A percentile compares a stretch with the other conserved stretches of the same genome.
Conservation (phyloP, 257 asterid species). For the Mentha longifolia region DNA sequence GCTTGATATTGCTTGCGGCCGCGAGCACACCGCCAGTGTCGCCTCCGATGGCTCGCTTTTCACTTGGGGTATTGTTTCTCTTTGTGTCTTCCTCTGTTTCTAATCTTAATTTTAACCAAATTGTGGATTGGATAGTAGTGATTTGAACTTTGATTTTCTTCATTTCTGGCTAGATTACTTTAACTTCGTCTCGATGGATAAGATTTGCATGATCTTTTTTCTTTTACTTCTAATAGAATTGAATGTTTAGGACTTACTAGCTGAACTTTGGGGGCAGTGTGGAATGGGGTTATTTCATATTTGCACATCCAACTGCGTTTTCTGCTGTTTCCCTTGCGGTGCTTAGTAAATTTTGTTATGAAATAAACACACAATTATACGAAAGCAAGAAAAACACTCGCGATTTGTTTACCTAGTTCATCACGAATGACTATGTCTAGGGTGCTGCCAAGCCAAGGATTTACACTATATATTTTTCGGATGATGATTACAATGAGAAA, state of each 20-base stretch:
- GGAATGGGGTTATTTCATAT: not conserved
- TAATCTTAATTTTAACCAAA: constrained; percentile 6
- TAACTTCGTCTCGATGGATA: not conserved
- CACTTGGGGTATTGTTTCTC: constrained; percentile 78
- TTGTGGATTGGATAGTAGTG: constrained; percentile 9
- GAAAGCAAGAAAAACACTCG: too few species aligned
- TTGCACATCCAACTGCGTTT: not conserved
- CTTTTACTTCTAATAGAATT: not conserved
- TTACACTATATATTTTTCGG: too few species aligned
- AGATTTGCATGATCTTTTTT: not conserved
- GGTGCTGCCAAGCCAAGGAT: too few species aligned
- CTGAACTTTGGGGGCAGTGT: not conserved
- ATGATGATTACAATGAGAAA: too few species aligned
- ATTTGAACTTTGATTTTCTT: constrained; percentile 16
- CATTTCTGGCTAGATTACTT: not conserved
- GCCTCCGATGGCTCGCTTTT: constrained; percentile 92
- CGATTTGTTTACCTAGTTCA: too few species aligned
- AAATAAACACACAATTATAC: too few species aligned
- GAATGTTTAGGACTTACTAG: constrained; percentile 19
- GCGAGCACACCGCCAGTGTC: constrained; percentile 88
- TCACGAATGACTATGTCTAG: too few species aligned
- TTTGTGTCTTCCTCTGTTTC: not conserved
- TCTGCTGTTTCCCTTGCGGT: not conserved
- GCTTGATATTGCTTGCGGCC: constrained; percentile 92
- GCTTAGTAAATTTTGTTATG: not conserved